These are phyloP conservation scores for Saxophila tyrrhenica DNA, from an alignment of 495 filamentous ascomycete genomes.

Conservation along the genomic window DNA sequence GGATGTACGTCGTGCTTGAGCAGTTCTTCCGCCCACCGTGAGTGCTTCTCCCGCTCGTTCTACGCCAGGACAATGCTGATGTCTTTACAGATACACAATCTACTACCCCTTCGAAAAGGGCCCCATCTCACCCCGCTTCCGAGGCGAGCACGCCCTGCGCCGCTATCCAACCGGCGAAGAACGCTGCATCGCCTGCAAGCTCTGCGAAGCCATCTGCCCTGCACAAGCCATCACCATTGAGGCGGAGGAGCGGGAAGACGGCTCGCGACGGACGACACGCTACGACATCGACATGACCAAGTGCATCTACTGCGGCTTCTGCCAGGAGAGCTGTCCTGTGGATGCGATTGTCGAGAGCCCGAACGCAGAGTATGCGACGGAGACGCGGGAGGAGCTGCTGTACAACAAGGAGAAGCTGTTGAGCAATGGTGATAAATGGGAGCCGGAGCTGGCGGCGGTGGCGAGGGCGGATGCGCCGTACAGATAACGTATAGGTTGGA, in stretches of 20 bases:
- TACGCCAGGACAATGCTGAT: background rate
- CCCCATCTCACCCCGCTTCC: conserved; percentile 93
- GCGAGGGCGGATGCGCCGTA: conserved; percentile 57
- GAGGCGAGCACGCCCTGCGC: conserved; percentile 90
- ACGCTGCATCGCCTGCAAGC: conserved; percentile 97
- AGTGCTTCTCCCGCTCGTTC: conserved; percentile 34
- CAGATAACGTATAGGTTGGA: conserved; percentile 25
- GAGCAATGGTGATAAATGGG: conserved; percentile 92
- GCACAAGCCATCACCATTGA: conserved; percentile 97
- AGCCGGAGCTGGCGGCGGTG: conserved; percentile 85
- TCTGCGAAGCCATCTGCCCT: conserved; percentile 96
- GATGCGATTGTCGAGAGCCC: conserved; percentile 93
- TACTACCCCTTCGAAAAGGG: conserved; percentile 99
- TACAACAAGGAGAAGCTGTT: conserved; percentile 98
- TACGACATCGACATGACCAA: conserved; percentile 99
- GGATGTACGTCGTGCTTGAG: conserved; percentile 96
- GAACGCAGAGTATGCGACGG: conserved; percentile 95
- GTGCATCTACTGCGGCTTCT: conserved; percentile 99
- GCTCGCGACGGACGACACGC: conserved; percentile 82
- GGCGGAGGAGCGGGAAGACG: conserved; percentile 93
- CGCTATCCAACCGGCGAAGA: conserved; percentile 96
- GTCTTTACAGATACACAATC: conserved; percentile 72
- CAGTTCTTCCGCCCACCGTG: conserved; percentile 96
- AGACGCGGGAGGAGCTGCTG: conserved; percentile 90
- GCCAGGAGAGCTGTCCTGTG: conserved; percentile 96